phyloP scores from a whole-genome alignment of 306 rosid genomes.

The Sophora flavescens region DNA sequence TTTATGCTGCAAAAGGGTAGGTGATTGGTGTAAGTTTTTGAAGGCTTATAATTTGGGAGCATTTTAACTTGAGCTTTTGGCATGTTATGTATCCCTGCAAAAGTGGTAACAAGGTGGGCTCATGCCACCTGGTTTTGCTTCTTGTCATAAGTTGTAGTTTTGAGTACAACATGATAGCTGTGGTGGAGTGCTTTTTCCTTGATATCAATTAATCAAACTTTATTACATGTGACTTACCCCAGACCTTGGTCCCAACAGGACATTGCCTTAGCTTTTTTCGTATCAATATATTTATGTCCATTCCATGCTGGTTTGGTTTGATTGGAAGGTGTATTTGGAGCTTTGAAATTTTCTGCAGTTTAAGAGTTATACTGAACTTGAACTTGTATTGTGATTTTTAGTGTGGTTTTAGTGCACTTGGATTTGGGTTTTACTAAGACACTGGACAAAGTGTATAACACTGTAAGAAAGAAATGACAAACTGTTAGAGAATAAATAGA shows the following conservation, averaged over 20 bases:
- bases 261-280: constrained; percentile 53
- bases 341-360: constrained; percentile 13
- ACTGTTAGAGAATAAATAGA: neutral
- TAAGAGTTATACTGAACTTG: constrained; percentile 4
- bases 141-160: constrained; percentile 57
- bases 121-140: constrained; percentile 64
- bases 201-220: constrained; percentile 57
- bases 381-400: constrained; percentile 5
- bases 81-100: constrained; percentile 55
- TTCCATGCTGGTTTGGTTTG: constrained; percentile 41
- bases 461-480: constrained; percentile 23
- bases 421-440: neutral
- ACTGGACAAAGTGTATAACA: constrained; percentile 3
- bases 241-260: constrained; percentile 56
- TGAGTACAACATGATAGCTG: constrained; percentile 52
- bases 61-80: constrained; percentile 58
- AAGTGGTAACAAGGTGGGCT: constrained; percentile 62
- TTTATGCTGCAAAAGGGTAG: constrained; percentile 54
- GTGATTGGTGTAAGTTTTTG: constrained; percentile 48
- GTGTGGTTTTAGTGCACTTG: constrained; percentile 17
- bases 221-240: constrained; percentile 61
- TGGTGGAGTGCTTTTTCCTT: constrained; percentile 53
- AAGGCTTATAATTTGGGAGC: constrained; percentile 50
- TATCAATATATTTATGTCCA: constrained; percentile 38
- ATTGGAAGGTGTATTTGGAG: constrained; percentile 34